Evolutionary conservation across 2,329 filamentous ascomycete species (phyloP).

Genomic region (Cladosporium phlei): DNA sequence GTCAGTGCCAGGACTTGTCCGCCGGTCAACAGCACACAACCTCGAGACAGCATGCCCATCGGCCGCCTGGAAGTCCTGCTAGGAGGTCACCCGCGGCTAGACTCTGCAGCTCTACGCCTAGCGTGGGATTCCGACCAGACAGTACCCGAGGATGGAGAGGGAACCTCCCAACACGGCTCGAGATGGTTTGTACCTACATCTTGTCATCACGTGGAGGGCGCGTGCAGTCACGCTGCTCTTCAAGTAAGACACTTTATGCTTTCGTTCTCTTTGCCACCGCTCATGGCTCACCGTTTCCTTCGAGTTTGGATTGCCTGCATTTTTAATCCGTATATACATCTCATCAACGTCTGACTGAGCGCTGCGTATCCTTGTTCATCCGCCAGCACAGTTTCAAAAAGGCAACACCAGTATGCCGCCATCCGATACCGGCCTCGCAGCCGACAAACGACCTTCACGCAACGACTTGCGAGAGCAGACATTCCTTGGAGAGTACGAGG

Average conservation of each 20-base stretch:
- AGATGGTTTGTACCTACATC: background rate
- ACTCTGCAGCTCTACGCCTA: conserved; percentile 7
- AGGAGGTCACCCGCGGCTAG: background rate
- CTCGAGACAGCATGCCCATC: too few relatives aligned
- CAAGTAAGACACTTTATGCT: background rate
- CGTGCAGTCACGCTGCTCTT: background rate
- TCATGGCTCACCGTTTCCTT: background rate
- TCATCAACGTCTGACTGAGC: background rate
- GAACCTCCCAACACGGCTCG: too few relatives aligned
- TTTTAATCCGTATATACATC: background rate
- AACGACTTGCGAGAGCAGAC: background rate
- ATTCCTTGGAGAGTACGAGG: background rate
- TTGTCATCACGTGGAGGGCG: too few relatives aligned
- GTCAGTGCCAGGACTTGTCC: too few relatives aligned
- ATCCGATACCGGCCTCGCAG: background rate
- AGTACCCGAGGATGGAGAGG: background rate
- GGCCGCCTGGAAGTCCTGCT: background rate
- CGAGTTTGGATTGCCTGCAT: background rate
- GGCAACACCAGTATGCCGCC: conserved; percentile 2
- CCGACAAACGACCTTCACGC: background rate
- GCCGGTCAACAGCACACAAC: too few relatives aligned
- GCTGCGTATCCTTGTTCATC: background rate
- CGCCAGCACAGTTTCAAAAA: background rate
- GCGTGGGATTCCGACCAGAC: conserved; percentile 6
- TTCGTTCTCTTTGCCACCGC: background rate